Evolutionary conservation across 441 rosid genomes (phyloP).

Genomic region (Mallotus repandus): DNA sequence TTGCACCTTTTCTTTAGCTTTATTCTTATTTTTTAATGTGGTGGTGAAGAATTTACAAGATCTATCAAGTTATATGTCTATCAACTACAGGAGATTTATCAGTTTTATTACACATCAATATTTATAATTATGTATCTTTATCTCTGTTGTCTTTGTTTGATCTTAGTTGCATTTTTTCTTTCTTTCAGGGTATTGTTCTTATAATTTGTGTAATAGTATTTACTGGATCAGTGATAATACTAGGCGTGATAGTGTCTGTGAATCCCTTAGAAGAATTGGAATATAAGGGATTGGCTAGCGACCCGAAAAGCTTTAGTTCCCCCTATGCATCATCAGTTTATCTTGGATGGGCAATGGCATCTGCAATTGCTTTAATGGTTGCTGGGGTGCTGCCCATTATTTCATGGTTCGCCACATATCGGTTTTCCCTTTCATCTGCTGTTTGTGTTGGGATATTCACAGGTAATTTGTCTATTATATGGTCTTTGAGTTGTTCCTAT

Average conservation of each 20-base stretch:
- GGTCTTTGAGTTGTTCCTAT: slow-evolving; percentile 9
- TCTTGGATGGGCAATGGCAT: slow-evolving; percentile 99
- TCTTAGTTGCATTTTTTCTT: slow-evolving; percentile 27
- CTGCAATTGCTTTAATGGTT: slow-evolving; percentile 87
- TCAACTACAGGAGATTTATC: background rate
- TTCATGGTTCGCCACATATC: slow-evolving; percentile 98
- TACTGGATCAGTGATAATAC: slow-evolving; percentile 72
- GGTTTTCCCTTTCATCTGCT: slow-evolving; percentile 95
- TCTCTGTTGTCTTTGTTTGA: slow-evolving; percentile 12
- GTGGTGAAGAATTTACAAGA: background rate
- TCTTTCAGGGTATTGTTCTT: slow-evolving; percentile 75
- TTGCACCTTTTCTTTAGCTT: background rate
- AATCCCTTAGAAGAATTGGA: slow-evolving; percentile 83
- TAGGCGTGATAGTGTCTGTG: slow-evolving; percentile 91
- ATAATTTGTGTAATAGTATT: slow-evolving; percentile 63
- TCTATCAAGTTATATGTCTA: background rate
- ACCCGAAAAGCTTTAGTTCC: slow-evolving; percentile 59
- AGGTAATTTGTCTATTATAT: slow-evolving; percentile 48
- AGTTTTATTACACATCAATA: background rate
- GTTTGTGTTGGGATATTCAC: slow-evolving; percentile 76
- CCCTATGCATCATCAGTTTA: slow-evolving; percentile 89
- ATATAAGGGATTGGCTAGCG: slow-evolving; percentile 80
- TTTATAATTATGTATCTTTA: background rate
- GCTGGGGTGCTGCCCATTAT: slow-evolving; percentile 94
- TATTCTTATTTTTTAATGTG: background rate